Evolutionary conservation across 2,329 filamentous ascomycete genomes (phyloP).

Genomic region (Cladophialophora psammophila): DNA sequence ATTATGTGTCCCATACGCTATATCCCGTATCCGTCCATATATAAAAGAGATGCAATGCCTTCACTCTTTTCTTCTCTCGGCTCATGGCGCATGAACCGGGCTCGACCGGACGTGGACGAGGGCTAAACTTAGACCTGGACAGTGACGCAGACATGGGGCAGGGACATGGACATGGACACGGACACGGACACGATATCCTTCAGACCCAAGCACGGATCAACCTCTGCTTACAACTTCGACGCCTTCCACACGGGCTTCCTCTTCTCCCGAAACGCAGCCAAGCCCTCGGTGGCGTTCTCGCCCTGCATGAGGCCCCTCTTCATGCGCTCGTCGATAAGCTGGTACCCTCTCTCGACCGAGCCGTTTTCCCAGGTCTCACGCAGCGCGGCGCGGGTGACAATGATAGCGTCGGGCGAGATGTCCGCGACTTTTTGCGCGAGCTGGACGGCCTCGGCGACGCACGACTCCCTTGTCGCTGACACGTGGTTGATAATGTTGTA

Average conservation of each 20-base stretch:
- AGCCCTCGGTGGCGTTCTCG: slow-evolving; percentile 77
- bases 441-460: slow-evolving; percentile 37
- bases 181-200: too few species aligned
- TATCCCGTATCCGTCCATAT: too few species aligned
- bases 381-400: slow-evolving; percentile 75
- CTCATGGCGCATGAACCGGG: too few species aligned
- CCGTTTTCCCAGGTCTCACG: slow-evolving; percentile 75
- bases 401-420: slow-evolving; percentile 77
- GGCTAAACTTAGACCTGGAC: too few species aligned
- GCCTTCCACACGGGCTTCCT: slow-evolving; percentile 71
- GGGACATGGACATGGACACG: too few species aligned
- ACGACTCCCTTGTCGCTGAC: slow-evolving; percentile 39
- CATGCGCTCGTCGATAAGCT: slow-evolving; percentile 45
- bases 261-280: slow-evolving; percentile 79
- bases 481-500: slow-evolving; percentile 71
- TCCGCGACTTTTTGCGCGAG: slow-evolving; percentile 68
- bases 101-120: too few species aligned
- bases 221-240: slow-evolving; percentile 50
- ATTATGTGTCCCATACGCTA: too few species aligned
- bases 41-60: too few species aligned
- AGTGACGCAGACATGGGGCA: too few species aligned
- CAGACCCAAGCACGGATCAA: too few species aligned
- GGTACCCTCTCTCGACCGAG: slow-evolving; percentile 69
- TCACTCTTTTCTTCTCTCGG: too few species aligned
- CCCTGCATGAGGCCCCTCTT: slow-evolving; percentile 33